Base-by-base conservation (phyloP, 768 basidiomycete genomes). In the Agaricus sinodeliciosus region DNA sequence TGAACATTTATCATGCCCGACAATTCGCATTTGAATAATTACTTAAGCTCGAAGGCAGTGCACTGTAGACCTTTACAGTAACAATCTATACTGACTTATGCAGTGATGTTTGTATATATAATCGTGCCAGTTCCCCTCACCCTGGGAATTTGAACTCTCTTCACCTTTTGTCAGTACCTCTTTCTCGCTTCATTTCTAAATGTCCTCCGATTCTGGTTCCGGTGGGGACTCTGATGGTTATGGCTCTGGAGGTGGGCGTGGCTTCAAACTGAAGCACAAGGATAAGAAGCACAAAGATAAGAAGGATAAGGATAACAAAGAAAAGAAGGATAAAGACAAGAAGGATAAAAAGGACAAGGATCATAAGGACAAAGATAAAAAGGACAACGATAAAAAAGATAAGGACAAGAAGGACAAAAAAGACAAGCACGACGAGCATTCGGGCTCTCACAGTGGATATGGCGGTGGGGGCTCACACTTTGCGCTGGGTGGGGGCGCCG, bases 261-360 rank as follows among this genome's bases (percentile, higher is more conserved):
- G 16, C 15, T 39, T 39, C 37, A 39, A 39, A 12, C 37, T 39
- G 37, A 39, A 31, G 11, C 31, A 31, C 31, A 31, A 31, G 31
- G 31, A 52, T 39, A 50, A 43, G 44, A 54, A 49, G 43, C 16
- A 42, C 13, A 52, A 57, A n/a, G 51, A 57, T 12, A 43, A 43
- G 44, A 54, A 49, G 43, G 27, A 42, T 15, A 52, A 57, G 19
- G 51, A 57, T 12, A 25, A 22, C 7, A 41, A 51, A 60, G 43
- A 52, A 2, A 31, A 55, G 25, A 59, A 62, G 26, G 59, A 61
- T 27, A 58, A 58, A 56, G 60, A 62, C 25, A 43, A 61, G 25
- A 60, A 62, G 28, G 61, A 61, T 36, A 59, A 62, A 16, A 63
- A 69, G 55, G 57, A 66, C 34, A 63, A 65, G 40, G 49, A 67